phyloP scores from a whole-genome alignment of 1,284 basidiomycete species.

The Bjerkandera adusta region DNA sequence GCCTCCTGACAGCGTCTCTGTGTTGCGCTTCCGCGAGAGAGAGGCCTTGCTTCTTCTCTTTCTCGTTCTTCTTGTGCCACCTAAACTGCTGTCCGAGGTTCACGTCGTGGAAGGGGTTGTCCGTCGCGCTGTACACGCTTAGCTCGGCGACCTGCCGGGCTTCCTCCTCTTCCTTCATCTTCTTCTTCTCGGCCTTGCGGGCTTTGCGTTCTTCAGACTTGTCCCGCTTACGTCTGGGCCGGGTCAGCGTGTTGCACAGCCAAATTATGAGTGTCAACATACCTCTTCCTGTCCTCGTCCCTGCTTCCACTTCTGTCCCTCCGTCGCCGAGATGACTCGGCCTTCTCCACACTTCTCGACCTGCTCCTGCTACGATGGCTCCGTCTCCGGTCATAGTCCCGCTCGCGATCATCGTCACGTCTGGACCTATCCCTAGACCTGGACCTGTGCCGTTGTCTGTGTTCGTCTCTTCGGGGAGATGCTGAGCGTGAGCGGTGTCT shows the following conservation, averaged over 20 bases:
- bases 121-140: slow-evolving; percentile 89
- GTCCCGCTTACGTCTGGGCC: slow-evolving; percentile 69
- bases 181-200: slow-evolving; percentile 80
- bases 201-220: slow-evolving; percentile 76
- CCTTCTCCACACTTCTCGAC: slow-evolving; percentile 33
- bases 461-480: slow-evolving; percentile 37
- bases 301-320: slow-evolving; percentile 38
- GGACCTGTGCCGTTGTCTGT: slow-evolving; percentile 16
- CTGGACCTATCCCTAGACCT: slow-evolving; percentile 20
- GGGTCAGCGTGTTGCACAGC: not conserved
- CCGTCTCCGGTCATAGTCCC: slow-evolving; percentile 33
- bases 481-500: slow-evolving; percentile 42
- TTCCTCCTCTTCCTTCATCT: slow-evolving; percentile 83
- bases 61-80: slow-evolving; percentile 98
- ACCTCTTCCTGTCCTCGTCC: slow-evolving; percentile 59
- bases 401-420: slow-evolving; percentile 30
- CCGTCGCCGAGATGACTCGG: slow-evolving; percentile 35
- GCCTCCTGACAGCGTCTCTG: slow-evolving; percentile 77
- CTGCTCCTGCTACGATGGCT: slow-evolving; percentile 41
- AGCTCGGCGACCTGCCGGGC: slow-evolving; percentile 85
- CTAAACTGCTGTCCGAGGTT: slow-evolving; percentile 94
- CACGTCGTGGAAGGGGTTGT: slow-evolving; percentile 97
- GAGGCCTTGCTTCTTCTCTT: slow-evolving; percentile 89
- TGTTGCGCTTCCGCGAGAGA: slow-evolving; percentile 77
- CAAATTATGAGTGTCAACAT: slow-evolving; percentile 23